phyloP scores from a whole-genome alignment of 805 yeast genomes.

The Candida piceae region DNA sequence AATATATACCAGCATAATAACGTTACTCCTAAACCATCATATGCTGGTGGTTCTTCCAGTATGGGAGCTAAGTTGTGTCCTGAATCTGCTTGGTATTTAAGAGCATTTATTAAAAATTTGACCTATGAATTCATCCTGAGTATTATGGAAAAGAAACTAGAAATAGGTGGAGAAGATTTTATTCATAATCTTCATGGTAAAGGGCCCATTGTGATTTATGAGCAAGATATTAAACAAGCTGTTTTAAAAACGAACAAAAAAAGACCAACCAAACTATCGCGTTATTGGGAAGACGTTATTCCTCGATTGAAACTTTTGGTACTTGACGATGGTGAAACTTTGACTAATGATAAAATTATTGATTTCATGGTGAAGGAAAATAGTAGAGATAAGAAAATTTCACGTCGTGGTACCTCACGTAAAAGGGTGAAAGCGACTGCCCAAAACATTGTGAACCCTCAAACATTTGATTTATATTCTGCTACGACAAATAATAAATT shows the following conservation, averaged over 20 bases:
- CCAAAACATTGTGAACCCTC: constrained; percentile 5
- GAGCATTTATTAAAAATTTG: constrained; percentile 8
- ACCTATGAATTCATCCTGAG: constrained; percentile 13
- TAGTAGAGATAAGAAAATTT: too few relatives aligned
- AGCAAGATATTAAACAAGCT: constrained; percentile 9
- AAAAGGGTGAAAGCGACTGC: neutral
- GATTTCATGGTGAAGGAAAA: too few relatives aligned
- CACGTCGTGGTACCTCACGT: neutral
- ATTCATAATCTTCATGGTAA: constrained; percentile 1
- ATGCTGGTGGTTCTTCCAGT: neutral
- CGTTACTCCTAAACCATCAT: neutral
- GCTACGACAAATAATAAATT: too few relatives aligned
- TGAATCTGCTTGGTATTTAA: constrained; percentile 10
- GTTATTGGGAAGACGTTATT: constrained; percentile 18
- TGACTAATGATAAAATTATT: neutral
- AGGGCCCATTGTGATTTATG: constrained; percentile 2
- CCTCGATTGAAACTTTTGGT: constrained; percentile 10
- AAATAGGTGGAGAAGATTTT: neutral
- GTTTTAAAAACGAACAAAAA: constrained; percentile 2
- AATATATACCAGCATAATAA: constrained; percentile 7
- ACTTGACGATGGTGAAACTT: constrained; percentile 4
- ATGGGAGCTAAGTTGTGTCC: constrained; percentile 6
- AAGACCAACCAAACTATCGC: constrained; percentile 9
- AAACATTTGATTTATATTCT: constrained; percentile 2
- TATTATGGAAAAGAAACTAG: constrained; percentile 8